phyloP scores from a whole-genome alignment of 1,284 basidiomycete species.

The Apiotrichum domesticum region DNA sequence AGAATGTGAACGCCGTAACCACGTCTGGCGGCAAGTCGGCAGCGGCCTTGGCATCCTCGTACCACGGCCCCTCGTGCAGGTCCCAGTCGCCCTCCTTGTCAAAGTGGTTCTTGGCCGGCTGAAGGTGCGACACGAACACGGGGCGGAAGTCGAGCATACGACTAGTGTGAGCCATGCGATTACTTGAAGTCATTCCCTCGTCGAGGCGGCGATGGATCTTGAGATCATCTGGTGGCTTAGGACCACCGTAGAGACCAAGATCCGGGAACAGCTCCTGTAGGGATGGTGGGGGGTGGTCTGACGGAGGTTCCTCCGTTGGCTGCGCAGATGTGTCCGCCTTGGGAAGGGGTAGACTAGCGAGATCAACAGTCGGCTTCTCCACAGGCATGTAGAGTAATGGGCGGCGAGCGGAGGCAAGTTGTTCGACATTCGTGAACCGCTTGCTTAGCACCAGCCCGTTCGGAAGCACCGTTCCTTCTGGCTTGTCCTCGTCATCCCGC shows the following conservation, averaged over 20 bases:
- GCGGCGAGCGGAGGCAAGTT: slow-evolving; percentile 25
- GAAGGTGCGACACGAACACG: slow-evolving; percentile 53
- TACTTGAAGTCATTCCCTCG: slow-evolving; percentile 44
- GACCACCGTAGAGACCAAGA: slow-evolving; percentile 48
- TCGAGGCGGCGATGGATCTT: slow-evolving; percentile 51
- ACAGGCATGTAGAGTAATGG: slow-evolving; percentile 34
- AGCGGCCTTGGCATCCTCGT: slow-evolving; percentile 45
- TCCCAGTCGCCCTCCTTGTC: slow-evolving; percentile 46
- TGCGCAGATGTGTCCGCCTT: neutral
- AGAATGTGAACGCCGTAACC: slow-evolving; percentile 27
- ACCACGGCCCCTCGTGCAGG: slow-evolving; percentile 47
- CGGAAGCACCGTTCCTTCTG: slow-evolving; percentile 25
- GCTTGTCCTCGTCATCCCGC: slow-evolving; percentile 13
- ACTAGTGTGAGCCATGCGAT: slow-evolving; percentile 51
- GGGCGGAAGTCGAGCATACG: slow-evolving; percentile 54
- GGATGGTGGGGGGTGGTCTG: slow-evolving; percentile 17
- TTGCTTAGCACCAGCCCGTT: slow-evolving; percentile 36
- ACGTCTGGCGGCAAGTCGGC: slow-evolving; percentile 34
- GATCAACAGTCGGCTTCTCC: slow-evolving; percentile 31
- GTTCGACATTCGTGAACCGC: slow-evolving; percentile 32
- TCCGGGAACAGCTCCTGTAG: slow-evolving; percentile 53
- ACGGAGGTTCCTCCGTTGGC: neutral
- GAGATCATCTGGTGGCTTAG: slow-evolving; percentile 35
- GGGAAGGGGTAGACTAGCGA: slow-evolving; percentile 21
- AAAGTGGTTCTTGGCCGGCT: slow-evolving; percentile 50